phyloP scores from a whole-genome alignment of 768 basidiomycete genomes.

The Galerina marginata region DNA sequence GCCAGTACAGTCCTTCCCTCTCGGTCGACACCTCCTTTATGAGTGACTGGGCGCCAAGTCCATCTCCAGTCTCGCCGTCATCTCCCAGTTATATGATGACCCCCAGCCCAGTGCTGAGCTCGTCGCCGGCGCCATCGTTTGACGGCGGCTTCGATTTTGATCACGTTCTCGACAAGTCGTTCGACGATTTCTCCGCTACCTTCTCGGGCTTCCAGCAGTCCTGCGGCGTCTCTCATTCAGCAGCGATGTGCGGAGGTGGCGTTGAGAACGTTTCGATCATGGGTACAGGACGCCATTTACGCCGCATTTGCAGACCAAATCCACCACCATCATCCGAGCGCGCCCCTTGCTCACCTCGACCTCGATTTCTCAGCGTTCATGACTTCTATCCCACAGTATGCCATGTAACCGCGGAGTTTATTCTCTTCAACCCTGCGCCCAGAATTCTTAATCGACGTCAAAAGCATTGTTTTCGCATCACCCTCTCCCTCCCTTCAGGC shows the following conservation, averaged over 20 bases:
- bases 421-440: constrained; percentile 6
- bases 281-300: constrained; percentile 8
- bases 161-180: constrained; percentile 33
- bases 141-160: constrained; percentile 37
- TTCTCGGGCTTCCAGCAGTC: constrained; percentile 22
- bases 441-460: constrained; percentile 6
- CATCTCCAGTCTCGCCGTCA: constrained; percentile 49
- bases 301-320: constrained; percentile 13
- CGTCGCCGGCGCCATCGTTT: constrained; percentile 32
- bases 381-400: constrained; percentile 37
- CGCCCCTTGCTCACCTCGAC: constrained; percentile 24
- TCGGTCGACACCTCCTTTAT: constrained; percentile 48
- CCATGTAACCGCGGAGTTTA: constrained; percentile 18
- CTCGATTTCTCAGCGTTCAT: constrained; percentile 41
- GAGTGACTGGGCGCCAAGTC: constrained; percentile 49
- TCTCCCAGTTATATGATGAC: constrained; percentile 43
- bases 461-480: background rate
- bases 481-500: background rate
- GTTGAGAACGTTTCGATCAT: constrained; percentile 6
- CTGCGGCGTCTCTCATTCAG: constrained; percentile 12
- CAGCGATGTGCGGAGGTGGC: constrained; percentile 9
- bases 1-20: constrained; percentile 28
- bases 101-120: constrained; percentile 24
- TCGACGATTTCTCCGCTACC: constrained; percentile 22
- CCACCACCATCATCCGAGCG: constrained; percentile 12